phyloP scores from a whole-genome alignment of 2,329 filamentous ascomycete species.

The Trichophyton equinum region DNA sequence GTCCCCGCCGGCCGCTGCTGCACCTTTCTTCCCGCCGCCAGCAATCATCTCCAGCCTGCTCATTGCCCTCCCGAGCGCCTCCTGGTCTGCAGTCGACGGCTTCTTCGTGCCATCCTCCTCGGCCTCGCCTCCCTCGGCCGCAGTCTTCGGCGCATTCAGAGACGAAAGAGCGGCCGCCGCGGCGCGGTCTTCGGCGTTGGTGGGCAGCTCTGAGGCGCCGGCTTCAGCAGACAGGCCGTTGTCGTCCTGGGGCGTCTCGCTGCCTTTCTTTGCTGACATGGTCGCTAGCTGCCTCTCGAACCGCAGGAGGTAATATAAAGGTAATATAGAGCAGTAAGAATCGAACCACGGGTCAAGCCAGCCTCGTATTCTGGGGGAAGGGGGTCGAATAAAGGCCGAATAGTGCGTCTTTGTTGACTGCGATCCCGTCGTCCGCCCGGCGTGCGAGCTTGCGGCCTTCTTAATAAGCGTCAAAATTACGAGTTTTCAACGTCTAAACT shows the following conservation, averaged over 20 bases:
- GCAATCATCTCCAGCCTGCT: constrained; percentile 35
- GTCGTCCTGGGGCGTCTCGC: background rate
- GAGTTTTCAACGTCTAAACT: background rate
- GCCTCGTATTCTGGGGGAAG: background rate
- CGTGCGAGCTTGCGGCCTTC: background rate
- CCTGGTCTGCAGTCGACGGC: constrained; percentile 31
- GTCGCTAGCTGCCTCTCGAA: background rate
- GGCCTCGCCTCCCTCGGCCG: constrained; percentile 22
- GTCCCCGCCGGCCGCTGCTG: constrained; percentile 16
- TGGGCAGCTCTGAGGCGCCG: constrained; percentile 25
- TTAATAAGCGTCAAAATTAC: background rate
- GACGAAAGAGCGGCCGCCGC: constrained; percentile 38
- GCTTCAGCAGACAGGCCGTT: constrained; percentile 23
- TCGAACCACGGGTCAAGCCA: background rate
- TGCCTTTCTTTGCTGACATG: background rate
- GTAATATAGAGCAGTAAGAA: background rate
- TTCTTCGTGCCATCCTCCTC: constrained; percentile 17
- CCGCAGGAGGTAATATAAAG: background rate
- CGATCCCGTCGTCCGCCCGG: too few species aligned
- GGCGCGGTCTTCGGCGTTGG: constrained; percentile 39
- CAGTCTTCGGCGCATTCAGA: constrained; percentile 29
- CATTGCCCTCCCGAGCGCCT: constrained; percentile 40
- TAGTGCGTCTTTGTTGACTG: background rate
- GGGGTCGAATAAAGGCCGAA: too few species aligned
- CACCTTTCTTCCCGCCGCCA: constrained; percentile 17